A percentile compares a stretch with the other conserved stretches of the same genome.
Evolutionary conservation across 139 green algal species (phyloP).

Genomic region (Chlorella sp.): DNA sequence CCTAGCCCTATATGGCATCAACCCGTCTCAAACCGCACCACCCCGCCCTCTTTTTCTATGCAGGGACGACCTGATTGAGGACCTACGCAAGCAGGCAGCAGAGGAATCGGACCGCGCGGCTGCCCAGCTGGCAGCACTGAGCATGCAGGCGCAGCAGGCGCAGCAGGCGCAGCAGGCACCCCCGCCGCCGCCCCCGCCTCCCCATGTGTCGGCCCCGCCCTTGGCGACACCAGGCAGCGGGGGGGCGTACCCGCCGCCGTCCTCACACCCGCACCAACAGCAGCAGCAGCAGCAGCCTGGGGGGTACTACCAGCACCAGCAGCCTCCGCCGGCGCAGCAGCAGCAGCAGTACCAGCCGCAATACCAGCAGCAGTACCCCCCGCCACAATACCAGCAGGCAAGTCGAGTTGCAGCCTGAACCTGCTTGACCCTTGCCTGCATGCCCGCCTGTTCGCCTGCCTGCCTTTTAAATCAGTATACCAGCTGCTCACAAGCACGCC

Average conservation of each 20-base stretch:
- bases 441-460: not conserved
- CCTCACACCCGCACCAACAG: not conserved
- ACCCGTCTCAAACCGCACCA: not conserved
- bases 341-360: constrained; percentile 24
- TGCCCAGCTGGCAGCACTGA: constrained; percentile 16
- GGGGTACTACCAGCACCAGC: not conserved
- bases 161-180: constrained; percentile 1
- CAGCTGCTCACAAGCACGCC: not conserved
- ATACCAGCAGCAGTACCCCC: constrained; percentile 8
- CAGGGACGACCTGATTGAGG: constrained; percentile 59
- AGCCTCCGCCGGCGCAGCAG: not conserved
- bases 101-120: constrained; percentile 27
- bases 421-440: not conserved
- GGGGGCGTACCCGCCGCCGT: not conserved
- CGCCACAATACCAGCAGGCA: constrained; percentile 3
- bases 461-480: not conserved
- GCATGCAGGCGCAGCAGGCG: constrained; percentile 16
- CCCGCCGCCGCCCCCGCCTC: not conserved
- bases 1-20: no score
- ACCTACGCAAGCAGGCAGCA: constrained; percentile 34
- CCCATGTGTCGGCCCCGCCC: not conserved
- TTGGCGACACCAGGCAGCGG: not conserved
- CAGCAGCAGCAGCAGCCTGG: not conserved
- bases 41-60: not conserved
- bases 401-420: not conserved